Evolutionary conservation across 1,284 basidiomycete species (phyloP).

Genomic region (Microbotryum silenes-acaulis): DNA sequence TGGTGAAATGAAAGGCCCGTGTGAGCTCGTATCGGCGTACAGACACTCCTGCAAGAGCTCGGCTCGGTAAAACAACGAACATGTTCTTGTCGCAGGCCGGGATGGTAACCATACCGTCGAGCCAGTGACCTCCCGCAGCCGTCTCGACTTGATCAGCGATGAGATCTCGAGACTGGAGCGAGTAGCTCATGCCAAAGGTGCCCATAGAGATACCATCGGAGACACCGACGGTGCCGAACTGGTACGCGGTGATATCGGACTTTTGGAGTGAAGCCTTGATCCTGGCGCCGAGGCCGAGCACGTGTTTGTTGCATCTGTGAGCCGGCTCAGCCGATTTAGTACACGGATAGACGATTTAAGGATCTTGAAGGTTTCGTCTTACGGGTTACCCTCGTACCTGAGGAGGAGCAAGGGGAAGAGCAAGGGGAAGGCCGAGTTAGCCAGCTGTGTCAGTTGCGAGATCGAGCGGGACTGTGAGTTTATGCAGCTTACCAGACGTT

Average conservation of each 20-base stretch:
- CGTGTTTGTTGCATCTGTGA: slow-evolving; percentile 78
- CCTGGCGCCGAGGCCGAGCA: slow-evolving; percentile 76
- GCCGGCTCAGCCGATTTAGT: neutral
- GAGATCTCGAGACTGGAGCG: slow-evolving; percentile 76
- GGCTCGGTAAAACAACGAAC: slow-evolving; percentile 17
- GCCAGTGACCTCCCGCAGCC: slow-evolving; percentile 92
- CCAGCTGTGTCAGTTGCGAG: neutral
- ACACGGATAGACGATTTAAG: neutral
- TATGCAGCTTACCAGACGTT: slow-evolving; percentile 70
- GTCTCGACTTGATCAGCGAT: slow-evolving; percentile 87
- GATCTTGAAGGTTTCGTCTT: slow-evolving; percentile 38
- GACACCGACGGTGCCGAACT: slow-evolving; percentile 94
- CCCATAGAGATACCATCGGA: slow-evolving; percentile 97
- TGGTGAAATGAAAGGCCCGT: slow-evolving; percentile 6
- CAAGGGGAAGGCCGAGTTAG: neutral
- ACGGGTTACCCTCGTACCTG: slow-evolving; percentile 88
- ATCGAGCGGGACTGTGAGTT: neutral
- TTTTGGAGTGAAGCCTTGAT: slow-evolving; percentile 71
- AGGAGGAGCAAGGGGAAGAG: slow-evolving; percentile 3
- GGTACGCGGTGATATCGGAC: slow-evolving; percentile 80
- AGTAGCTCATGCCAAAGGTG: slow-evolving; percentile 61
- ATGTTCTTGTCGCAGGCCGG: slow-evolving; percentile 84
- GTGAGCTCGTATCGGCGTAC: slow-evolving; percentile 5
- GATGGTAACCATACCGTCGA: slow-evolving; percentile 94
- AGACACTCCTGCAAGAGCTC: too few relatives aligned